Evolutionary conservation across 495 filamentous ascomycete genomes (phyloP), one percentile per base, ranked within the genome.

Genomic region (Aspergillus ellipticus): DNA sequence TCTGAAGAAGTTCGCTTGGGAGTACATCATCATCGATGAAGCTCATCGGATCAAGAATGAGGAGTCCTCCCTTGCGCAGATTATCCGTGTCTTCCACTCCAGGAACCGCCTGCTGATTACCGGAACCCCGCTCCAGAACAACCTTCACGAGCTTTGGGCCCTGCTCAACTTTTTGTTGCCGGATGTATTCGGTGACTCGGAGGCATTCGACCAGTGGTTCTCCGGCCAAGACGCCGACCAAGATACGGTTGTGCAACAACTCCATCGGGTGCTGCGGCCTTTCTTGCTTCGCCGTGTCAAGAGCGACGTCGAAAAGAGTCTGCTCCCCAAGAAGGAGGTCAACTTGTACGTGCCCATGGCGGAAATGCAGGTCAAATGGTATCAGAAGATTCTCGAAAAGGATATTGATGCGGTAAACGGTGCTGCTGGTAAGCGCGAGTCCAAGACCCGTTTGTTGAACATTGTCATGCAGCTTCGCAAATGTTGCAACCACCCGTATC

Each of bases 381-480:
- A 99, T 61, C 86, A 97, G 70, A 97, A 96, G 74, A 97, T 99
- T 59, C 77, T 99, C 4, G 95, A 97, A 69, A 97, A 97, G 72
- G 95, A 99, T 67, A 99, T 99, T 53, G 95, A 97, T 64, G 95
- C 95, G 11, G 95, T 99, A 58, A 99, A 99, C 61, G 95, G 95
- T 43, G 95, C 95, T 24, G 90, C 86, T 53, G 94, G 95, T 19
- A 97, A 96, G 73, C 86, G 89, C 49, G 95, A 99, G 69, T 96
- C 93, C n/a, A 99, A 99, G 75, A 97, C 95, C 5, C 85, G 95
- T 42, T 82, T 99, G n/a, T 79, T 99, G 57, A 99, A 99, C 74
- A 99, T 99, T 66, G 95, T 99, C 57, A 99, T 99, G 95, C 95
- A 99, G 68, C 84, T 99, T 45, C 88, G 95, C 56, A 99, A 99